These are phyloP conservation scores for Ogataea saltuana DNA, from an alignment of 805 yeast species.

Conservation along the genomic window DNA sequence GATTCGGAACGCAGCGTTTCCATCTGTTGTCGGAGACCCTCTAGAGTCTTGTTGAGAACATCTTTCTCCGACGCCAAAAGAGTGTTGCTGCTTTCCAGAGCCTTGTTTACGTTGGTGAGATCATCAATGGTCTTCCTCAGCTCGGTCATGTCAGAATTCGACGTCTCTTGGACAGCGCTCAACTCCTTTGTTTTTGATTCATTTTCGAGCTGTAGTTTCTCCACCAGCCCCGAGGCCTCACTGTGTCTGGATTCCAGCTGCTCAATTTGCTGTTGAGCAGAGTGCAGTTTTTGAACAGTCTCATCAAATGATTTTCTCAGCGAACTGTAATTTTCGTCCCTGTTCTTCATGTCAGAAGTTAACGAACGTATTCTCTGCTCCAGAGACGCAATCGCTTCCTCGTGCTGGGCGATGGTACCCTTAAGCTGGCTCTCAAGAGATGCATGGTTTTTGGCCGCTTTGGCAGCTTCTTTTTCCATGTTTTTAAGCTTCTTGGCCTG, in stretches of 20 bases:
- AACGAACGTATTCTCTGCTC: slow-evolving; percentile 21
- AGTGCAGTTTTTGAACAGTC: slow-evolving; percentile 26
- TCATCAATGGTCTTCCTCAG: slow-evolving; percentile 15
- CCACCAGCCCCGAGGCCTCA: slow-evolving; percentile 32
- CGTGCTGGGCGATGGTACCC: slow-evolving; percentile 25
- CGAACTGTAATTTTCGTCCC: slow-evolving; percentile 29
- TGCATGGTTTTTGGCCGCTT: slow-evolving; percentile 35
- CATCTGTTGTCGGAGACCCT: slow-evolving; percentile 24
- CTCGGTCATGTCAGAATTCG: slow-evolving; percentile 8
- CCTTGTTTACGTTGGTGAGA: slow-evolving; percentile 20
- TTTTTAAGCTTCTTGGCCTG: slow-evolving; percentile 44
- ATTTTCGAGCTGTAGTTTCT: slow-evolving; percentile 29
- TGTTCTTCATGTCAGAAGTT: slow-evolving; percentile 22
- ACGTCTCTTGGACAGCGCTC: slow-evolving; percentile 9
- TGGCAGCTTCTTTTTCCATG: slow-evolving; percentile 43
- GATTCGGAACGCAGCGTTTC: slow-evolving; percentile 25
- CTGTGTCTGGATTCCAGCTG: slow-evolving; percentile 23
- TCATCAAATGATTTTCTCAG: slow-evolving; percentile 27
- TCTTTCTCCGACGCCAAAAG: slow-evolving; percentile 13
- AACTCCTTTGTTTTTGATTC: slow-evolving; percentile 20
- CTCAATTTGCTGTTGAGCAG: slow-evolving; percentile 25
- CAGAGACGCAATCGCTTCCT: slow-evolving; percentile 25
- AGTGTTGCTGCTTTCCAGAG: slow-evolving; percentile 22
- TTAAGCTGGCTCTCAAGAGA: slow-evolving; percentile 33
- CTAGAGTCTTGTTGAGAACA: slow-evolving; percentile 23